phyloP scores from a whole-genome alignment of 2,329 filamentous ascomycete species.

The Pestalotiopsis fici region DNA sequence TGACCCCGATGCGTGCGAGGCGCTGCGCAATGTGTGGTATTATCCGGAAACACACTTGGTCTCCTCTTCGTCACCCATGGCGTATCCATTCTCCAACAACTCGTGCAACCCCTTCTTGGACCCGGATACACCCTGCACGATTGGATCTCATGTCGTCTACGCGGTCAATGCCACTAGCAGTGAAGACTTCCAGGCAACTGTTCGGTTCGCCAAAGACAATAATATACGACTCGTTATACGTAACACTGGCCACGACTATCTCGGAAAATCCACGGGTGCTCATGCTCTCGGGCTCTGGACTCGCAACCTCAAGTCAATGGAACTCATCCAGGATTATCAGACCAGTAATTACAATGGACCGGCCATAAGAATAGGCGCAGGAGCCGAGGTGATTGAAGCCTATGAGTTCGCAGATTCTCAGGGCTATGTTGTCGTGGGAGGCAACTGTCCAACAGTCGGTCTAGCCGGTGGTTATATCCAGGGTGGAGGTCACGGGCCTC shows the following conservation, averaged over 20 bases:
- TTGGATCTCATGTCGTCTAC: neutral
- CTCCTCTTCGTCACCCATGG: constrained; percentile 32
- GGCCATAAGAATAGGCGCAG: constrained; percentile 49
- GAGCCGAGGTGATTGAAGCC: constrained; percentile 43
- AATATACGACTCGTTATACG: neutral
- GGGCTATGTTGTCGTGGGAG: constrained; percentile 45
- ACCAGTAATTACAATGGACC: constrained; percentile 39
- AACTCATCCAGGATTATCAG: neutral
- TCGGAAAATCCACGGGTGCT: constrained; percentile 36
- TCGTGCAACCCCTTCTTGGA: neutral
- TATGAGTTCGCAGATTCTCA: constrained; percentile 33
- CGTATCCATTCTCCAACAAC: constrained; percentile 21
- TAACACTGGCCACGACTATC: constrained; percentile 15
- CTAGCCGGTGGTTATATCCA: constrained; percentile 55
- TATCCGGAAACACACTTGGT: neutral
- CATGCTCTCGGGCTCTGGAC: constrained; percentile 40
- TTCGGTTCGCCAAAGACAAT: neutral
- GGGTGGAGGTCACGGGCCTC: constrained; percentile 54
- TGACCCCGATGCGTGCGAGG: constrained; percentile 30
- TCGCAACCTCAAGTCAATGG: constrained; percentile 35
- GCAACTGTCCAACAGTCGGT: constrained; percentile 40
- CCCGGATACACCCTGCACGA: neutral
- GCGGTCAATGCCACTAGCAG: neutral
- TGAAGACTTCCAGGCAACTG: neutral
- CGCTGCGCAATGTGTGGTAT: constrained; percentile 14